phyloP scores from a whole-genome alignment of 345 rosid species.

The Pelargonium nanum region DNA sequence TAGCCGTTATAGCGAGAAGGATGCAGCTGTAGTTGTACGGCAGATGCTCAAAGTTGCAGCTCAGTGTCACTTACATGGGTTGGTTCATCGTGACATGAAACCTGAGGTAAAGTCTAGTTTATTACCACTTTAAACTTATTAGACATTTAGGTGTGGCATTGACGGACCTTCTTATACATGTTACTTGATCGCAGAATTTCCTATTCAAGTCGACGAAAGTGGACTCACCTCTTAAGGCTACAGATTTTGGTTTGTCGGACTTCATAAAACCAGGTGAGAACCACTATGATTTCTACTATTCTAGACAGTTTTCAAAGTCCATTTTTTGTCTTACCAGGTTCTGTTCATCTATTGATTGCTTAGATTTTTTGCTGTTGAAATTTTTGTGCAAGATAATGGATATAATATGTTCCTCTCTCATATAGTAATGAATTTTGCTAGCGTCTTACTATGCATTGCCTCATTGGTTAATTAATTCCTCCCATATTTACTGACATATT shows the following conservation, averaged over 20 bases:
- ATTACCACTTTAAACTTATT: neutral
- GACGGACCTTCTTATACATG: neutral
- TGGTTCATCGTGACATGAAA: conserved; percentile 50
- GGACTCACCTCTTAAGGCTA: conserved; percentile 38
- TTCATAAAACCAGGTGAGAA: conserved; percentile 38
- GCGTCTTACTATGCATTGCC: neutral
- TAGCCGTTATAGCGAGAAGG: conserved; percentile 61
- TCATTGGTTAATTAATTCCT: neutral
- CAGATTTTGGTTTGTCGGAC: conserved; percentile 50
- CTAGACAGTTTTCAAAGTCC: too few species aligned
- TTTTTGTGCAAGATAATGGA: neutral
- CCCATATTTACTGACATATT: too few species aligned
- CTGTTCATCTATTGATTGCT: too few species aligned
- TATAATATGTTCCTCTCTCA: neutral
- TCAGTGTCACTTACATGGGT: conserved; percentile 40
- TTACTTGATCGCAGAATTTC: conserved; percentile 26
- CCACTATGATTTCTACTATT: neutral
- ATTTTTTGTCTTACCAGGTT: too few species aligned
- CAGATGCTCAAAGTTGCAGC: conserved; percentile 73
- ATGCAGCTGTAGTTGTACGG: conserved; percentile 78
- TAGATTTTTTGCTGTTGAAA: too few species aligned
- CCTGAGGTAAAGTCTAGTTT: conserved; percentile 35
- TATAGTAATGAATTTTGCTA: neutral
- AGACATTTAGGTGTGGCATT: neutral
- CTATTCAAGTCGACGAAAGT: conserved; percentile 38